Evolutionary conservation across 352 stramenopile genomes (phyloP).

Genomic region (Globisporangium echinulatum): DNA sequence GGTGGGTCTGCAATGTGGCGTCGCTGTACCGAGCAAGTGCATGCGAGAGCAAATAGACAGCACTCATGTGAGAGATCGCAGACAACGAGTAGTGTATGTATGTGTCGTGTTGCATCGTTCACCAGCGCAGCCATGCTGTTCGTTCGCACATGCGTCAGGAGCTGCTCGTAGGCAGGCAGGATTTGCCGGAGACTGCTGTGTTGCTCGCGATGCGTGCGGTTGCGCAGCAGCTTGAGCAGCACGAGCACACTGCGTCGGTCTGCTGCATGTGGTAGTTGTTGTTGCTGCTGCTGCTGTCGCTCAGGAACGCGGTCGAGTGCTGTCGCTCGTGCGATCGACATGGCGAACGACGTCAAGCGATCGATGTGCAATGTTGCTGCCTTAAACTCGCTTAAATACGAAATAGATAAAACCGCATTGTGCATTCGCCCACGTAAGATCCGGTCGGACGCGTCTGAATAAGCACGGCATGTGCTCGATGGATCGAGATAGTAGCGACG

Average conservation of each 20-base stretch:
- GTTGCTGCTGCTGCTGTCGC: not conserved
- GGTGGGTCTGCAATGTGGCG: not conserved
- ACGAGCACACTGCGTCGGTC: conserved; percentile 18
- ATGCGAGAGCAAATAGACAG: not conserved
- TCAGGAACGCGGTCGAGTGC: not conserved
- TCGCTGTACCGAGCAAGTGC: not conserved
- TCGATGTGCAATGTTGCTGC: not conserved
- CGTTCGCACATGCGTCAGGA: conserved; percentile 41
- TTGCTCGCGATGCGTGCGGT: conserved; percentile 15
- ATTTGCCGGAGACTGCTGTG: conserved; percentile 26
- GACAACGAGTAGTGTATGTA: not conserved
- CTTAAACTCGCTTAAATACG: not conserved
- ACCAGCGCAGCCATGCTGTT: not conserved
- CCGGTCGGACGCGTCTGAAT: too few species aligned
- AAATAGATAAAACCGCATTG: too few species aligned
- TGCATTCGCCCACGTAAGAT: too few species aligned
- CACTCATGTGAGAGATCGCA: too few species aligned
- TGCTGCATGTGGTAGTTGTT: not conserved
- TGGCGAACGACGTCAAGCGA: not conserved
- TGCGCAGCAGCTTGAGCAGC: conserved; percentile 37
- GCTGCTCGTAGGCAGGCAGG: conserved; percentile 33
- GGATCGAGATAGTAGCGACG: too few species aligned
- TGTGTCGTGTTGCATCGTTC: not conserved
- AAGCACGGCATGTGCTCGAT: too few species aligned
- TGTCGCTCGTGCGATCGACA: not conserved